Evolutionary conservation across 2,329 filamentous ascomycete genomes (phyloP).

Genomic region (Cladosporium sp.): DNA sequence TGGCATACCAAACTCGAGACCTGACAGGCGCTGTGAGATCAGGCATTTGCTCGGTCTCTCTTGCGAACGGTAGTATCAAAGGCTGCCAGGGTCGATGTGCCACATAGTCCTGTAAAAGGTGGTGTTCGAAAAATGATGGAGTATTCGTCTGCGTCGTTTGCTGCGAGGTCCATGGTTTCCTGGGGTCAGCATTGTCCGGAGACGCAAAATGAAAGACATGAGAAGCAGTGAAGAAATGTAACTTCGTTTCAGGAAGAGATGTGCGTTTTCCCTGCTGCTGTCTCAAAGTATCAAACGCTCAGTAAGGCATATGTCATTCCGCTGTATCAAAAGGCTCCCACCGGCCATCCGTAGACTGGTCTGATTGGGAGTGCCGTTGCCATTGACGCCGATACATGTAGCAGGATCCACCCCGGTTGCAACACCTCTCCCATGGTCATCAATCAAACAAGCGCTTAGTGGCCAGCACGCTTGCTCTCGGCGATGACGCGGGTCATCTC

Average conservation of each 20-base stretch:
- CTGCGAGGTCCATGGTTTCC: neutral
- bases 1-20: neutral
- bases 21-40: neutral
- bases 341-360: slow-evolving; percentile 11
- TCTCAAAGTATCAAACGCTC: slow-evolving; percentile 20
- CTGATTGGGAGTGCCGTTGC: slow-evolving; percentile 13
- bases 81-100: neutral
- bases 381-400: slow-evolving; percentile 24
- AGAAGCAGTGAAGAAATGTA: neutral
- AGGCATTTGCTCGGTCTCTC: neutral
- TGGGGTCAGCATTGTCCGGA: neutral
- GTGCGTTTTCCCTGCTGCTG: slow-evolving; percentile 17
- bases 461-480: slow-evolving; percentile 80
- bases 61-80: neutral
- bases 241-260: slow-evolving; percentile 15
- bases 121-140: neutral
- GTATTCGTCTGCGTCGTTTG: neutral
- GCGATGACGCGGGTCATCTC: slow-evolving; percentile 98
- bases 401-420: slow-evolving; percentile 24
- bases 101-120: neutral
- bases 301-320: slow-evolving; percentile 16
- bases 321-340: slow-evolving; percentile 19
- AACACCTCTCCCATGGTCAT: slow-evolving; percentile 20
- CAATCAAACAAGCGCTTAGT: slow-evolving; percentile 53
- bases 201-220: neutral